Base-by-base conservation (phyloP, 1,284 basidiomycete genomes). In the Lignosus rhinocerotis region DNA sequence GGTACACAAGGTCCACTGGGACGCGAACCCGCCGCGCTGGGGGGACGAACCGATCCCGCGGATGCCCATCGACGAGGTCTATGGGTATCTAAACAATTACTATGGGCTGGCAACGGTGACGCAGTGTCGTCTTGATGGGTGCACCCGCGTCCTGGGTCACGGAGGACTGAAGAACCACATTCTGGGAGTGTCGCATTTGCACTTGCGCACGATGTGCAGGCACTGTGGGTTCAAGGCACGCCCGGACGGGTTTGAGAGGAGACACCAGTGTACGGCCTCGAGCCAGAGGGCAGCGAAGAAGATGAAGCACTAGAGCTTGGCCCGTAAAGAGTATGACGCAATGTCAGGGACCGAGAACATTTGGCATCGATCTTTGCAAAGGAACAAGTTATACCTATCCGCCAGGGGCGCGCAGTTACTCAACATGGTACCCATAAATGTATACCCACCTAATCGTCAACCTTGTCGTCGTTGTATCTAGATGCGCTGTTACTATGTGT, bases 1-100 rank as follows among this genome's bases (percentile, higher is more conserved):
- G 43, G 38, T 52, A n/a, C 55, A 57, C 38, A 36, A 9, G 14
- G 32, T 58, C 38, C 34, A 58, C 56, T 51, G 51, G 56, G 9
- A 25, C 10, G 38, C 46, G 31, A 42, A 42, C 16, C 59, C 54
- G 0, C 43, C 25, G 9, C 32, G 34, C 2, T 60, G 53, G 53
- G 38, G 42, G 30, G 32, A 33, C 30, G n/a, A 3, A 19, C 33
- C 25, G 25, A 17, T 54, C 16, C 52, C 36, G 25, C 10, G 17
- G 11, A 44, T 53, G 51, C 41, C 51, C 11, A 31, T 31, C 6
- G 30, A 51, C 42, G 32, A 44, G 19, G 16, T 44, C 30, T 19
- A 16, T 30, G 9, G n/a, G 3, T 34, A 30, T 16, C 30, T 44
- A 12, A 12, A 21, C 31, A 8, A 12, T 3, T 33, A 53, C n/a